These are phyloP conservation scores for Ceratocystis diversiconidia DNA, from an alignment of 2,329 filamentous ascomycete species.

Conservation along the genomic window DNA sequence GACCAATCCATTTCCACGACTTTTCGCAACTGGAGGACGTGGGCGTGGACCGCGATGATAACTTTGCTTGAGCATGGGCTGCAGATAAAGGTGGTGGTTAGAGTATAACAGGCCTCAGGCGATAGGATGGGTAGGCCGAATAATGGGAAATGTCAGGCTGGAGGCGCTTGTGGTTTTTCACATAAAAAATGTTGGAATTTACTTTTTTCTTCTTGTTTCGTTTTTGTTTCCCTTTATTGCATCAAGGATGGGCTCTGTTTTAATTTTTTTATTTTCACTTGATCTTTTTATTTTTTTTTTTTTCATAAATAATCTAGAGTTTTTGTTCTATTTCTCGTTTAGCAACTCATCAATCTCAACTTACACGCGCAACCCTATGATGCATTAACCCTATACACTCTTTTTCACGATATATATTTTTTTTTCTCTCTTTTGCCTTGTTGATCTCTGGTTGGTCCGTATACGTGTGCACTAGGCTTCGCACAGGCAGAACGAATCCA, in stretches of 20 bases:
- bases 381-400: neutral
- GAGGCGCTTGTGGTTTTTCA: conserved; percentile 1
- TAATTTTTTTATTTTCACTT: neutral
- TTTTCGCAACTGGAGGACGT: conserved; percentile 96
- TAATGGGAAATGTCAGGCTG: neutral
- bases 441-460: neutral
- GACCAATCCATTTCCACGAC: conserved; percentile 89
- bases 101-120: neutral
- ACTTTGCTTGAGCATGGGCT: conserved; percentile 57
- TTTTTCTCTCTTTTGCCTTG: neutral
- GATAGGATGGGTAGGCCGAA: neutral
- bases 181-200: conserved; percentile 3
- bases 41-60: conserved; percentile 84
- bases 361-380: neutral
- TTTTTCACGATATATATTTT: neutral
- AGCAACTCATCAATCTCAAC: neutral
- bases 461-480: neutral
- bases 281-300: neutral
- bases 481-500: neutral
- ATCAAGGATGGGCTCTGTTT: neutral
- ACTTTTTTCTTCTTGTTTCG: neutral
- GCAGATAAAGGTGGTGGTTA: neutral
- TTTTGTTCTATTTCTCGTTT: neutral
- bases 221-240: neutral
- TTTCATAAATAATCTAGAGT: neutral